Evolutionary conservation across 2,329 filamentous ascomycete genomes (phyloP).

Genomic region (Diaporthe sp.): DNA sequence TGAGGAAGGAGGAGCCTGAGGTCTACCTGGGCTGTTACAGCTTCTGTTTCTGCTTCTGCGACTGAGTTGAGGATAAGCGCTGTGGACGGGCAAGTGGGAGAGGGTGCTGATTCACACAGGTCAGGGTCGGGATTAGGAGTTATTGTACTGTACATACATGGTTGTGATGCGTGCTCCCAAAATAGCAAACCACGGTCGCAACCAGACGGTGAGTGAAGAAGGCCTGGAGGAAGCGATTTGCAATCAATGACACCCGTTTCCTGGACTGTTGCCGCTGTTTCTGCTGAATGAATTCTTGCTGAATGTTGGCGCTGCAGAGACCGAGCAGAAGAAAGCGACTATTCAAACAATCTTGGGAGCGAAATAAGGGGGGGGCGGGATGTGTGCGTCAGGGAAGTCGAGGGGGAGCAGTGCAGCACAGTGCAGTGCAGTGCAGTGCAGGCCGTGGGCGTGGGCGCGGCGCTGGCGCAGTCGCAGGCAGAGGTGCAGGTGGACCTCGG

Average conservation of each 20-base stretch:
- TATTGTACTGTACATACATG: conserved; percentile 14
- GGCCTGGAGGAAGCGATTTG: neutral
- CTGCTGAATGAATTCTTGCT: neutral
- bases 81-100: conserved; percentile 6
- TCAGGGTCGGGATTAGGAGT: conserved; percentile 28
- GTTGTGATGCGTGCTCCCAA: conserved; percentile 16
- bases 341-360: conserved; percentile 30
- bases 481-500: conserved; percentile 12
- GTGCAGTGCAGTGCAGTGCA: conserved; percentile 4
- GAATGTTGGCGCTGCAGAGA: conserved; percentile 20
- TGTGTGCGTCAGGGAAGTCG: conserved; percentile 32
- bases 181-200: conserved; percentile 28
- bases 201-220: conserved; percentile 20
- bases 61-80: conserved; percentile 20
- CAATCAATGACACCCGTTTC: conserved; percentile 10
- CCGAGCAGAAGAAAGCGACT: conserved; percentile 20
- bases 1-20: conserved; percentile 20
- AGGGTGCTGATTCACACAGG: conserved; percentile 17
- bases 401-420: conserved; percentile 16
- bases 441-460: conserved; percentile 9
- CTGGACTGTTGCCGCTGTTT: neutral
- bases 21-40: conserved; percentile 25
- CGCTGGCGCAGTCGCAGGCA: conserved; percentile 8
- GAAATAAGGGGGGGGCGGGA: conserved; percentile 30
- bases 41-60: conserved; percentile 29